A percentile compares a stretch with the other conserved stretches of the same genome.
Evolutionary conservation across 768 basidiomycete genomes (phyloP).

Genomic region (Nevesoporus exiguus): DNA sequence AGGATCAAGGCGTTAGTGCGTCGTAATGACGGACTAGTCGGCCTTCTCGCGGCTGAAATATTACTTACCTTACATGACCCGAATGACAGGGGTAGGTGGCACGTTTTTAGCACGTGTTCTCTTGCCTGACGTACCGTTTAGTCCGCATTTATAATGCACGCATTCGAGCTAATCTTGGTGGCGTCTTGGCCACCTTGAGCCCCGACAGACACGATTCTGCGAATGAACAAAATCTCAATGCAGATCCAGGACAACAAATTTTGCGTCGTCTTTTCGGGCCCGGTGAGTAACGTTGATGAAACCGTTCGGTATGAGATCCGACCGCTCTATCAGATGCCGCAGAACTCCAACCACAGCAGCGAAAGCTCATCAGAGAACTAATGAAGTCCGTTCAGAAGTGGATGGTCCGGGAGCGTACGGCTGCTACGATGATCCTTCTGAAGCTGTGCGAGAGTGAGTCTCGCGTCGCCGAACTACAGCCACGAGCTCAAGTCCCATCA

Average conservation of each 20-base stretch:
- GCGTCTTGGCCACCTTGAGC: constrained; percentile 9
- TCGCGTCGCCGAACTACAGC: too few relatives aligned
- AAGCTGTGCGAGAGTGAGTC: constrained; percentile 21
- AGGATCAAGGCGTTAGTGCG: constrained; percentile 14
- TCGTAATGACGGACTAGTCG: constrained; percentile 7
- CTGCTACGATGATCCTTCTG: constrained; percentile 21
- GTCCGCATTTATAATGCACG: constrained; percentile 5
- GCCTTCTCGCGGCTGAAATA: constrained; percentile 21
- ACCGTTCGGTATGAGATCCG: not conserved
- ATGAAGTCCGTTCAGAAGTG: not conserved
- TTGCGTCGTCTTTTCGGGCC: constrained; percentile 18
- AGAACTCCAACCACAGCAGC: not conserved
- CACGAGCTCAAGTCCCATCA: constrained; percentile 2
- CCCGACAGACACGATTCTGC: not conserved
- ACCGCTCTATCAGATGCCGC: constrained; percentile 2
- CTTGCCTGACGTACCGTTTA: not conserved
- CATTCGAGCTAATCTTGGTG: constrained; percentile 19
- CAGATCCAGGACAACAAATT: not conserved
- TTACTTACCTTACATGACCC: constrained; percentile 11
- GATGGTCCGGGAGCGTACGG: constrained; percentile 17
- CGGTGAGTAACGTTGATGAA: constrained; percentile 4
- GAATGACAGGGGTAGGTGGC: not conserved
- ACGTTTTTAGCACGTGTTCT: not conserved
- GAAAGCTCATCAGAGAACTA: constrained; percentile 12
- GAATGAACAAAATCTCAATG: not conserved